A percentile compares a stretch with the other conserved stretches of the same genome.
These are phyloP conservation scores for Herpetomonas tarakana DNA, from an alignment of 208 protist species.

Conservation along the genomic window DNA sequence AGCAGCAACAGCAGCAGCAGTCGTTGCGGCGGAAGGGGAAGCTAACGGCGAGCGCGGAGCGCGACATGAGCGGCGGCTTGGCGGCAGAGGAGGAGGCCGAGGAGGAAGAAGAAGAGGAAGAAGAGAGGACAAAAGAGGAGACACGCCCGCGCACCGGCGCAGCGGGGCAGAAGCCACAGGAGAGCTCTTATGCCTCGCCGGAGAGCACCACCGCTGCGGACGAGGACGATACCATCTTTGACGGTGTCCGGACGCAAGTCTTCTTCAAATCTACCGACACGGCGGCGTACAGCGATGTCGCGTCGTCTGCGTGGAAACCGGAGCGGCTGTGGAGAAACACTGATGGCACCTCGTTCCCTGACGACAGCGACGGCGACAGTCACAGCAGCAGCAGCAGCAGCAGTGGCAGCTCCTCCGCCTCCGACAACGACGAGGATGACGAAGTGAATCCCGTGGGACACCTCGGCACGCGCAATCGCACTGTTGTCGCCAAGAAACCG, in stretches of 20 bases:
- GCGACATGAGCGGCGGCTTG: neutral
- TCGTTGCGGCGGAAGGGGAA: slow-evolving; percentile 16
- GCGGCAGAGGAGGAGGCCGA: neutral
- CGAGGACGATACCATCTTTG: slow-evolving; percentile 53
- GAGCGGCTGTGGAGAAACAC: slow-evolving; percentile 52
- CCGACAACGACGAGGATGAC: slow-evolving; percentile 33
- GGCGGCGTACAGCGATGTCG: slow-evolving; percentile 52
- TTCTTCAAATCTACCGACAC: slow-evolving; percentile 75
- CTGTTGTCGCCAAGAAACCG: slow-evolving; percentile 2
- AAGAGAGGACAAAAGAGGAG: neutral
- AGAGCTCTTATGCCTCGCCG: neutral
- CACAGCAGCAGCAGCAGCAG: neutral
- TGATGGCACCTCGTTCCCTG: slow-evolving; percentile 17
- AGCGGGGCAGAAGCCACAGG: neutral
- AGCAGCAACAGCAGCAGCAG: neutral
- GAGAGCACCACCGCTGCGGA: slow-evolving; percentile 12
- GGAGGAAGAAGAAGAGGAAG: slow-evolving; percentile 4
- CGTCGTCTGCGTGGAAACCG: slow-evolving; percentile 67
- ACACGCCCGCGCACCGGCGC: neutral
- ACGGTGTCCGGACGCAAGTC: slow-evolving; percentile 72
- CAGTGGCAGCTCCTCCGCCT: slow-evolving; percentile 11
- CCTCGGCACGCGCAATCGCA: slow-evolving; percentile 1
- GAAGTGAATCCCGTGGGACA: slow-evolving; percentile 5
- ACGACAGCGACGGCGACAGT: slow-evolving; percentile 16
- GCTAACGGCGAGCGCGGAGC: slow-evolving; percentile 11